These are phyloP conservation scores for Capronia coronata DNA, from an alignment of 2,329 filamentous ascomycete genomes.

Conservation along the genomic window DNA sequence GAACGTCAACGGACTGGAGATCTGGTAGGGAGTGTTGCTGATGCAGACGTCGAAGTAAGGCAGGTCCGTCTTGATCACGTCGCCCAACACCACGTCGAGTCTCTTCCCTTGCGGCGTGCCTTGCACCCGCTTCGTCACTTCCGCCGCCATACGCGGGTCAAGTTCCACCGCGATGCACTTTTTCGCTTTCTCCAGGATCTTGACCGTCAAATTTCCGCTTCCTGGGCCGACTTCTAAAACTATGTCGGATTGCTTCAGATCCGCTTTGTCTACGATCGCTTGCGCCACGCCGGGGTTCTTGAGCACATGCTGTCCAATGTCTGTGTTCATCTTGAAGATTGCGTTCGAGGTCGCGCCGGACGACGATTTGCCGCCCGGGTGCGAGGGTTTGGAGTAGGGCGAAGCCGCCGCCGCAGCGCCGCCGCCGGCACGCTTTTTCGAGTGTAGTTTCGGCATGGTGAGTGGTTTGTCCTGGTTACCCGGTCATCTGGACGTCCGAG, in stretches of 20 bases:
- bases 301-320: conserved; percentile 83
- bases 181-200: conserved; percentile 81
- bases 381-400: conserved; percentile 41
- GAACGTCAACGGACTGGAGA: conserved; percentile 87
- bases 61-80: conserved; percentile 83
- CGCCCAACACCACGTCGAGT: conserved; percentile 80
- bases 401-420: conserved; percentile 27
- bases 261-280: conserved; percentile 77
- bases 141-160: conserved; percentile 93
- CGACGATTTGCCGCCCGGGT: too few relatives aligned
- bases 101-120: conserved; percentile 77
- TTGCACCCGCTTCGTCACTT: conserved; percentile 88
- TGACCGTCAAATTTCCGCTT: conserved; percentile 80
- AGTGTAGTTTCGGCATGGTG: conserved; percentile 50
- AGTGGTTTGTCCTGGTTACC: not conserved
- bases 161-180: conserved; percentile 81
- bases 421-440: conserved; percentile 47
- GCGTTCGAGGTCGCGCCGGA: conserved; percentile 55
- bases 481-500: not conserved
- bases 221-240: conserved; percentile 91
- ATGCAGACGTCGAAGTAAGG: conserved; percentile 80
- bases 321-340: conserved; percentile 96
- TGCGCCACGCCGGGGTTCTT: conserved; percentile 84
- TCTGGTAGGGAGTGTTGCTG: conserved; percentile 69
- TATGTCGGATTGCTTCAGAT: conserved; percentile 79